Conservation (phyloP, 2,329 filamentous ascomycete genomes). For the Penicillium sp. region DNA sequence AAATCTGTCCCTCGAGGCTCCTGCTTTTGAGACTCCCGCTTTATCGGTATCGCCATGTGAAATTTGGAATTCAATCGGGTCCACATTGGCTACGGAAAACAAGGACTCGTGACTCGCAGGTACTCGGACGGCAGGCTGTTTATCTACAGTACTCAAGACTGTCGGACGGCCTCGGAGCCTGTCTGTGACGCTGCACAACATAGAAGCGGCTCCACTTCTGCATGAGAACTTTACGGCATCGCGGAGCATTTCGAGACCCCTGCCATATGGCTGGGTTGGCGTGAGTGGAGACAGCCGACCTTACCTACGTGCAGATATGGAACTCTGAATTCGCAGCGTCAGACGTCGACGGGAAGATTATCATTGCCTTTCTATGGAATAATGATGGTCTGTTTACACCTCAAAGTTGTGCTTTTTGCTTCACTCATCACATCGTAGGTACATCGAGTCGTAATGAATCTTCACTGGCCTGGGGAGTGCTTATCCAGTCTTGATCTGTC, state of each 20-base stretch:
- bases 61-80: constrained; percentile 12
- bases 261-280: not conserved
- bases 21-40: not conserved
- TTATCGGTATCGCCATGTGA: constrained; percentile 5
- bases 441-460: not conserved
- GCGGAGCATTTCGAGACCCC: not conserved
- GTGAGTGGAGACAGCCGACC: not conserved
- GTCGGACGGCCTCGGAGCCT: not conserved
- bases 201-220: not conserved
- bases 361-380: not conserved
- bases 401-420: not conserved
- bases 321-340: not conserved
- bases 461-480: not conserved
- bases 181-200: not conserved
- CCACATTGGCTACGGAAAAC: not conserved
- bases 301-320: not conserved
- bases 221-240: not conserved
- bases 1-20: constrained; percentile 1
- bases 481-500: not conserved
- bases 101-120: not conserved
- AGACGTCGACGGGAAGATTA: not conserved
- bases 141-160: not conserved
- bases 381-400: not conserved
- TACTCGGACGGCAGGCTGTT: not conserved
- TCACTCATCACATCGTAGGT: not conserved